Percentiles rank a stretch among this genome's conserved stretches.
Evolutionary conservation across 2,329 filamentous ascomycete species (phyloP).

Genomic region (Monosporascus sp.): DNA sequence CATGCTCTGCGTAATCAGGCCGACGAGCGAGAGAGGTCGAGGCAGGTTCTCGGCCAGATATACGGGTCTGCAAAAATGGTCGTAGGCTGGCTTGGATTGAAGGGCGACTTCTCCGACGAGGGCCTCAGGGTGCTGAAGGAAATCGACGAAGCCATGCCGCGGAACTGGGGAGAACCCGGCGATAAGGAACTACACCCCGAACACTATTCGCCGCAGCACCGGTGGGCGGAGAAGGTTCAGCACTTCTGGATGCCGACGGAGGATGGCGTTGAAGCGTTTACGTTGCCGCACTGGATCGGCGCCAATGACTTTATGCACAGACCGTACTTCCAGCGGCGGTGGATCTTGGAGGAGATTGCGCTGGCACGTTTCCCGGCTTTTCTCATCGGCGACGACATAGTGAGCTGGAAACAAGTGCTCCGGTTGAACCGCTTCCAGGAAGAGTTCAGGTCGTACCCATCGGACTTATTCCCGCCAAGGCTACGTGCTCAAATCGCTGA

Average conservation of each 20-base stretch:
- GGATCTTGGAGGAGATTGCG: conserved; percentile 32
- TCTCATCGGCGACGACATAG: conserved; percentile 29
- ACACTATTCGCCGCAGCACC: conserved; percentile 27
- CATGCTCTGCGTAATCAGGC: conserved; percentile 5
- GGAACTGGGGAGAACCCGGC: conserved; percentile 27
- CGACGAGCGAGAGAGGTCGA: conserved; percentile 4
- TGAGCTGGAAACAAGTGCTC: conserved; percentile 31
- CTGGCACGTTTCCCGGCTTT: conserved; percentile 25
- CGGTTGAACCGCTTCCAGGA: conserved; percentile 29
- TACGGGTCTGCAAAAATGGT: conserved; percentile 18
- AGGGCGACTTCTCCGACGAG: conserved; percentile 21
- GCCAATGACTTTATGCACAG: conserved; percentile 25
- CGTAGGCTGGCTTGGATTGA: conserved; percentile 28
- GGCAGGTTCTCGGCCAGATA: conserved; percentile 1
- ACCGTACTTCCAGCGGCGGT: conserved; percentile 29
- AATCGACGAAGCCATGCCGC: conserved; percentile 27
- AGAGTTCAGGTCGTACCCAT: conserved; percentile 29
- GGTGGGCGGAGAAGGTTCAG: conserved; percentile 23
- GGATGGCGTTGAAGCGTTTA: conserved; percentile 15
- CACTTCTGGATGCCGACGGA: conserved; percentile 20
- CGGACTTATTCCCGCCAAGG: conserved; percentile 23
- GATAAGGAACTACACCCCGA: conserved; percentile 28
- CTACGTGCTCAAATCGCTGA: conserved; percentile 13
- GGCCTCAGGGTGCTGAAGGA: conserved; percentile 20
- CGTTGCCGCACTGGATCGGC: conserved; percentile 16